Evolutionary conservation across 129 eudicot species (phyloP), one percentile per base, ranked within the genome.

Genomic region (Flaveria robusta): DNA sequence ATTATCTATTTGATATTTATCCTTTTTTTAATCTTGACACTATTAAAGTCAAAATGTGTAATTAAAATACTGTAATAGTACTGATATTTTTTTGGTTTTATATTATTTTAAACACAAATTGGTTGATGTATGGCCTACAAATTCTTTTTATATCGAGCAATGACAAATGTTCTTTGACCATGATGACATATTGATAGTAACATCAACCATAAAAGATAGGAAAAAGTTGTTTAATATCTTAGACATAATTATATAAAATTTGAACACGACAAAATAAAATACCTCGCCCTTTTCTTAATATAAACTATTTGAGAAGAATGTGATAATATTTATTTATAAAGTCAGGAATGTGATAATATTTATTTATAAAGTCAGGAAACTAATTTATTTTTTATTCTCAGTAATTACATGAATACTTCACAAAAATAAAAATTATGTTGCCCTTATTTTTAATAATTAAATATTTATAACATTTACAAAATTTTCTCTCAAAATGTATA

Each of bases 91-190:
- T 69, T 26, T 45, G 51, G 23, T 12, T 70, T 16, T 26, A 23
- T 46, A 27, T 9, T 29, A 10, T n/a, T 16, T 29, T 71, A 49
- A 20, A 31, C 45, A 18, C 49, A 71, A 50, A 72, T 7, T 2
- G 58, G 43, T 37, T 9, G 42, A 4, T 11, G 22, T 42, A 13
- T 75, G 31, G 71, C 79, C 79, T 50, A 76, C 64, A 47, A 69
- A 58, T 59, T 63, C 45, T 11, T 55, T 68, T 77, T 12, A 52
- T 55, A 39, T 79, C 66, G 49, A 46, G 8, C 66, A 47, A 27
- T 71, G n/a, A 50, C 77, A 79, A 65, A 41, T 50, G 63, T 5
- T 50, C 72, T 50, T 63, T 64, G 83, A 79, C 78, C 50, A 79
- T 71, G 18, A 72, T 79, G 49, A 71, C n/a, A 79, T 50, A 47